Conservation (phyloP, 1,139 yeast genomes). For the Hanseniaspora gamundiae region DNA sequence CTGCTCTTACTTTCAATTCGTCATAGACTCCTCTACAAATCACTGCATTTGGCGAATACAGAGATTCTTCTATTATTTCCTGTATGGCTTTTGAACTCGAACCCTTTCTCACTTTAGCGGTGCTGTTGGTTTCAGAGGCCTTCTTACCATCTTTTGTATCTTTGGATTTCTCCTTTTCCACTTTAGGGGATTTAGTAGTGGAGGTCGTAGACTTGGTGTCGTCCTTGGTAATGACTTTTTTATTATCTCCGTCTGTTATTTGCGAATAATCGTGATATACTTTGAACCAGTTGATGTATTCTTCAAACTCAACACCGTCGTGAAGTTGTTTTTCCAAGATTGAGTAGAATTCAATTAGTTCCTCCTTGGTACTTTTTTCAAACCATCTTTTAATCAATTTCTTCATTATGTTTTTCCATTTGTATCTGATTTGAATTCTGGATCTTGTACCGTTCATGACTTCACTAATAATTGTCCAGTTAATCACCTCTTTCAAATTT, state of each 20-base stretch:
- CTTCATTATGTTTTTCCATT: conserved; percentile 74
- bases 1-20: background rate
- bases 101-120: background rate
- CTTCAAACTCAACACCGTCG: conserved; percentile 5
- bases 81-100: background rate
- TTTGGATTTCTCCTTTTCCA: background rate
- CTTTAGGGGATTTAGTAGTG: no score
- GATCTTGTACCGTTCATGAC: conserved; percentile 80
- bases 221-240: no score
- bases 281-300: conserved; percentile 7
- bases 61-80: background rate
- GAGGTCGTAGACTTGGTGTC: no score
- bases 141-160: background rate
- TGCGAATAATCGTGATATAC: conserved; percentile 2
- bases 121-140: no score
- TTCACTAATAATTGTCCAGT: conserved; percentile 88
- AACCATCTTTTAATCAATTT: conserved; percentile 9
- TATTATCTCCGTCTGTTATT: no score
- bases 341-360: background rate
- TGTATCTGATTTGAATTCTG: conserved; percentile 87
- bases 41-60: background rate
- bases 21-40: background rate
- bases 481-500: conserved; percentile 34
- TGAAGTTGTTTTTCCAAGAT: background rate
- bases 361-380: background rate